phyloP scores from a whole-genome alignment of 192 early-diverging fungal species.

The Umbelopsis ramanniana region DNA sequence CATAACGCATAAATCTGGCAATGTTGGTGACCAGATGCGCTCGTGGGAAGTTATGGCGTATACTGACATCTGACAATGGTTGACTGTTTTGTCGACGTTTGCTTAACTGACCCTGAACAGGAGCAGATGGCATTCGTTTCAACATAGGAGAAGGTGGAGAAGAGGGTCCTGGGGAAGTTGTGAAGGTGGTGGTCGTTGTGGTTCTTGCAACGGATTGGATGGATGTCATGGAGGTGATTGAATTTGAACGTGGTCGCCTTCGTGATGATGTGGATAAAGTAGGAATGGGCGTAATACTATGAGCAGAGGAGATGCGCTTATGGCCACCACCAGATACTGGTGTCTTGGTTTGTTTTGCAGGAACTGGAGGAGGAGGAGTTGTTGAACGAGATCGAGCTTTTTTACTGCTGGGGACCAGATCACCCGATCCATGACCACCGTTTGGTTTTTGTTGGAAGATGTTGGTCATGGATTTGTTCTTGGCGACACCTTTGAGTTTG shows the following conservation, averaged over 20 bases:
- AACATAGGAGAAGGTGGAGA: slow-evolving; percentile 8
- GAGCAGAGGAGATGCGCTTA: background rate
- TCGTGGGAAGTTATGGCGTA: slow-evolving; percentile 52
- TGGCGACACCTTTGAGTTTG: slow-evolving; percentile 8
- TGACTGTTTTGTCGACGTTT: background rate
- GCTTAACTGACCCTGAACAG: slow-evolving; percentile 5
- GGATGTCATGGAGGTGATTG: slow-evolving; percentile 39
- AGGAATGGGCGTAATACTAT: slow-evolving; percentile 2
- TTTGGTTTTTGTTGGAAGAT: slow-evolving; percentile 26
- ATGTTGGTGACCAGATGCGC: slow-evolving; percentile 68
- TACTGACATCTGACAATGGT: slow-evolving; percentile 33
- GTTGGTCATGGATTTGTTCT: slow-evolving; percentile 21
- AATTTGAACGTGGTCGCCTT: slow-evolving; percentile 29
- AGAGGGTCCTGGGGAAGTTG: slow-evolving; percentile 23
- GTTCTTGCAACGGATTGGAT: slow-evolving; percentile 36
- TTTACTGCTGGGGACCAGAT: background rate
- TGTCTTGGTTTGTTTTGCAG: background rate
- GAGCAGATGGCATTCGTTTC: slow-evolving; percentile 23
- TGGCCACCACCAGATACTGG: background rate
- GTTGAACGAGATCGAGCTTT: background rate
- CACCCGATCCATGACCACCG: background rate
- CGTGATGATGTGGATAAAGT: slow-evolving; percentile 16
- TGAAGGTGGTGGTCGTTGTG: slow-evolving; percentile 32
- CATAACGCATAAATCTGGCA: slow-evolving; percentile 69
- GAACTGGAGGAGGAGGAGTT: background rate